Conservation (phyloP, 768 basidiomycete genomes). For the Saitozyma sp. region DNA sequence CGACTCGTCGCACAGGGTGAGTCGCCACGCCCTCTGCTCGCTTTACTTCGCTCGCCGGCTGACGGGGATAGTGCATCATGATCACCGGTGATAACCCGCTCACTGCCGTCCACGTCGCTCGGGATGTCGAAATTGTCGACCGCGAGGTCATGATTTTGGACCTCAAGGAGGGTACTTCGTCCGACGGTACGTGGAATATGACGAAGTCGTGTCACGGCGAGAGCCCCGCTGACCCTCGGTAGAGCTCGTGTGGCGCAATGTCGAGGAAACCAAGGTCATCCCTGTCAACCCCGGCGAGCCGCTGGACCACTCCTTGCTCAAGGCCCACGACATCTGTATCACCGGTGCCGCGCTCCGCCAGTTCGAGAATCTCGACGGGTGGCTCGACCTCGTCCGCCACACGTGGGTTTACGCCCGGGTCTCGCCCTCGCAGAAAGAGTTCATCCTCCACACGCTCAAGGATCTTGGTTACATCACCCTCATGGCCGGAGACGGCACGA, state of each 20-base stretch:
- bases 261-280: constrained; percentile 88
- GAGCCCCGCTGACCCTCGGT: not conserved
- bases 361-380: constrained; percentile 66
- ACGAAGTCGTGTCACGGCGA: not conserved
- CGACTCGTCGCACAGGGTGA: constrained; percentile 91
- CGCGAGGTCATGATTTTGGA: constrained; percentile 92
- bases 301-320: constrained; percentile 73
- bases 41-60: not conserved
- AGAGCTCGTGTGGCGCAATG: constrained; percentile 90
- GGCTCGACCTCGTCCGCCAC: constrained; percentile 81
- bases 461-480: constrained; percentile 85
- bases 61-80: constrained; percentile 78
- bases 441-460: constrained; percentile 87
- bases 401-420: constrained; percentile 99
- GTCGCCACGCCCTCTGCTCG: constrained; percentile 48
- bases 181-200: constrained; percentile 62
- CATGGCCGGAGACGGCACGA: constrained; percentile 99
- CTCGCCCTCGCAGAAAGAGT: constrained; percentile 92
- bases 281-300: constrained; percentile 77
- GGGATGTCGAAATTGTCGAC: constrained; percentile 95
- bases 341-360: constrained; percentile 93
- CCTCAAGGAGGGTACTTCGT: constrained; percentile 72
- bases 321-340: constrained; percentile 91
- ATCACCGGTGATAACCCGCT: constrained; percentile 99
- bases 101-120: constrained; percentile 93